A percentile compares a stretch with the other conserved stretches of the same genome.
Conservation (phyloP, 768 basidiomycete genomes). For the Calocybe gangraenosa region DNA sequence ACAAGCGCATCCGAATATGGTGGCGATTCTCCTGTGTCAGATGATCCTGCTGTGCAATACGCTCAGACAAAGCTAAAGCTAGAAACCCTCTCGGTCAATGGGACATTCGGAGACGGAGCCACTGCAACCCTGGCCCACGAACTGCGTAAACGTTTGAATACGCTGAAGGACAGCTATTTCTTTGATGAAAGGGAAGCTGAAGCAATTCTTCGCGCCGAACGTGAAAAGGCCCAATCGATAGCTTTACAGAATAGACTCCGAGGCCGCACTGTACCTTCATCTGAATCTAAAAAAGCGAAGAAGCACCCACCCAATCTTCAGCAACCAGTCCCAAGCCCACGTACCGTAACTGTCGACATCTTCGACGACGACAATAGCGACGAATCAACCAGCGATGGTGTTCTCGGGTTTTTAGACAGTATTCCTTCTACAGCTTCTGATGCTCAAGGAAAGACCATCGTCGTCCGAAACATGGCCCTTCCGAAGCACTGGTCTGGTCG, state of each 20-base stretch:
- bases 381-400: slow-evolving; percentile 41
- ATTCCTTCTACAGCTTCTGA: slow-evolving; percentile 56
- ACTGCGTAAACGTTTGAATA: slow-evolving; percentile 42
- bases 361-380: slow-evolving; percentile 52
- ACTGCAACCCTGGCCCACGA: slow-evolving; percentile 27
- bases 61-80: slow-evolving; percentile 59
- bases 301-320: slow-evolving; percentile 18
- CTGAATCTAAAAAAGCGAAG: slow-evolving; percentile 3
- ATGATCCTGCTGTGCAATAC: slow-evolving; percentile 61
- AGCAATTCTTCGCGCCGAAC: slow-evolving; percentile 48
- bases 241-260: slow-evolving; percentile 41
- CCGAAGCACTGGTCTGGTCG: slow-evolving; percentile 83
- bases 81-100: slow-evolving; percentile 36
- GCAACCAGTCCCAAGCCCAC: slow-evolving; percentile 7
- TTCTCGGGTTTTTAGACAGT: slow-evolving; percentile 73
- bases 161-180: slow-evolving; percentile 56
- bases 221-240: slow-evolving; percentile 41
- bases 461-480: slow-evolving; percentile 67
- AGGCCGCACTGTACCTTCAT: slow-evolving; percentile 11
- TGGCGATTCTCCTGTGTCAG: slow-evolving; percentile 31
- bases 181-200: slow-evolving; percentile 70
- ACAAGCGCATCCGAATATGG: slow-evolving; percentile 23
- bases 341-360: slow-evolving; percentile 28
- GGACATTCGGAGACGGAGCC: slow-evolving; percentile 18
- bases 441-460: slow-evolving; percentile 47